Conservation (phyloP, 768 basidiomycete genomes). For the Boletus patriciae region DNA sequence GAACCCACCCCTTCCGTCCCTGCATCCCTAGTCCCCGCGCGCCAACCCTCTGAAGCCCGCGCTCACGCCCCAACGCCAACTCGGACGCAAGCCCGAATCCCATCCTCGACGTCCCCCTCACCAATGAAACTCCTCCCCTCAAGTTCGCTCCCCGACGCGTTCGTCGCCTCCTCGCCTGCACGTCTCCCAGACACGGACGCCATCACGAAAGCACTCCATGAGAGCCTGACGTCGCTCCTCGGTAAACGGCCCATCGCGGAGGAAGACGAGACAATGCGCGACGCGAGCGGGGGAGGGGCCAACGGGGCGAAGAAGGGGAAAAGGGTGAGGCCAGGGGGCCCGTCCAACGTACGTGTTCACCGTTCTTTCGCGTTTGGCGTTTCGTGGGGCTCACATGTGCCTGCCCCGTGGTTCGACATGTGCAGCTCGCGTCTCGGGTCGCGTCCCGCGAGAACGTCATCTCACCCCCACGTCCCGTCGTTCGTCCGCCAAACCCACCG, state of each 20-base stretch:
- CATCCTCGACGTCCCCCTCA: constrained; percentile 57
- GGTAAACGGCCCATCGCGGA: constrained; percentile 61
- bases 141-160: constrained; percentile 16
- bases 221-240: constrained; percentile 65
- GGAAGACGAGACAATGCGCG: constrained; percentile 33
- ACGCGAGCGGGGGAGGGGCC: background rate
- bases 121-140: constrained; percentile 48
- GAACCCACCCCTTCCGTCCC: background rate
- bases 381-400: background rate
- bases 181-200: constrained; percentile 45
- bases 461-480: constrained; percentile 11
- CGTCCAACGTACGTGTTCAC: constrained; percentile 34
- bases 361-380: background rate
- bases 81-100: constrained; percentile 42
- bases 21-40: background rate
- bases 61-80: constrained; percentile 1
- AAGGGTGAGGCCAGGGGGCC: constrained; percentile 38
- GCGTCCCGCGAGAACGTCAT: constrained; percentile 33
- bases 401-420: background rate
- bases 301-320: constrained; percentile 33
- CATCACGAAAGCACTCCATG: constrained; percentile 60
- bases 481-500: background rate
- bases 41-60: background rate
- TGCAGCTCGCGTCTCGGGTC: constrained; percentile 36
- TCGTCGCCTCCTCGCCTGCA: constrained; percentile 22